Evolutionary conservation across 768 basidiomycete species (phyloP).

Genomic region (Russula sp.): DNA sequence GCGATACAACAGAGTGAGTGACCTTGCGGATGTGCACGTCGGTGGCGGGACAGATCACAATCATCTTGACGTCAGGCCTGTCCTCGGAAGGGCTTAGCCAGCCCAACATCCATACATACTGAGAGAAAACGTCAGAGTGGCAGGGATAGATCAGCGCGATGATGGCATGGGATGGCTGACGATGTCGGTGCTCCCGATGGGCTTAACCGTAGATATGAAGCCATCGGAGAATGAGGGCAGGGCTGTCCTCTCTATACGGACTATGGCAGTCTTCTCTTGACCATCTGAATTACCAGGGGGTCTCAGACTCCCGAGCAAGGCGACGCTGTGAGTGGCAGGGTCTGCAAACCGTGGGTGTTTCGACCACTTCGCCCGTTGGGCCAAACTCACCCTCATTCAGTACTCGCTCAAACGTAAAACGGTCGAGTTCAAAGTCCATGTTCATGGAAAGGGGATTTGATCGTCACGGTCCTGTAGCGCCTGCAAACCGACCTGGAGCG

Average conservation of each 20-base stretch:
- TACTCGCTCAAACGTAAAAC: conserved; percentile 16
- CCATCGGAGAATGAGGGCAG: conserved; percentile 44
- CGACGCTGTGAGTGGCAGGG: conserved; percentile 8
- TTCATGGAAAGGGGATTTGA: no score
- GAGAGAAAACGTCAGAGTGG: conserved; percentile 1
- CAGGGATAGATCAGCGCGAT: neutral
- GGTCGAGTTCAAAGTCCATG: conserved; percentile 17
- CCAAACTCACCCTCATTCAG: conserved; percentile 20
- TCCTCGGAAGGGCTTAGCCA: conserved; percentile 47
- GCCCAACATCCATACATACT: conserved; percentile 82
- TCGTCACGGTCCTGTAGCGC: no score
- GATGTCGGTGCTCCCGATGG: conserved; percentile 62
- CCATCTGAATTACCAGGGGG: neutral
- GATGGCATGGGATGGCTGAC: conserved; percentile 35
- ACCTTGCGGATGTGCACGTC: conserved; percentile 86
- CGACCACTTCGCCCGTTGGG: conserved; percentile 15
- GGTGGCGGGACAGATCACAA: conserved; percentile 82
- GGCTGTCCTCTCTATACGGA: conserved; percentile 75
- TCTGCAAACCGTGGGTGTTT: conserved; percentile 6
- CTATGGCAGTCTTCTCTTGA: conserved; percentile 42
- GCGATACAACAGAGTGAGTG: conserved; percentile 1
- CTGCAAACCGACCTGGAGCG: no score
- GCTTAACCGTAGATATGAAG: conserved; percentile 38
- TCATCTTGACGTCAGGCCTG: conserved; percentile 72
- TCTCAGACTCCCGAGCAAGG: conserved; percentile 14